Percentiles rank a stretch among this genome's conserved stretches.
phyloP scores from a whole-genome alignment of 2,329 filamentous ascomycete species.

The Colletotrichum noveboracense region DNA sequence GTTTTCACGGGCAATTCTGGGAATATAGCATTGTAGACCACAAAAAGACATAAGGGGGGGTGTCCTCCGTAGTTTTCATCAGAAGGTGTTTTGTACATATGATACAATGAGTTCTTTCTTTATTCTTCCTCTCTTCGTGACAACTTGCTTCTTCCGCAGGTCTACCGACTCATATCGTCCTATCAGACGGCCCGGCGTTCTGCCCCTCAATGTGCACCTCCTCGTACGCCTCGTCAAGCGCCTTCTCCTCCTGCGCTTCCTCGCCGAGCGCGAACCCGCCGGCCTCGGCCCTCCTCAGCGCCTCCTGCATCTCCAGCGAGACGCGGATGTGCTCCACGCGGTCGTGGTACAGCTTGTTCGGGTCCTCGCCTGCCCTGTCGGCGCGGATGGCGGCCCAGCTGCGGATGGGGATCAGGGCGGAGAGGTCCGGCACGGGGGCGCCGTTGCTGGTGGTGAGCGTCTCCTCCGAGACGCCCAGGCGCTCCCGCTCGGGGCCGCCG shows the following conservation, averaged over 20 bases:
- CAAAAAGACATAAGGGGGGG: background rate
- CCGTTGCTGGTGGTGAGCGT: conserved; percentile 31
- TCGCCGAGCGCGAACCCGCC: conserved; percentile 52
- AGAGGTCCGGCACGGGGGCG: conserved; percentile 27
- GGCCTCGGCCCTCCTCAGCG: conserved; percentile 28
- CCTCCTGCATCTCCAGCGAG: no score
- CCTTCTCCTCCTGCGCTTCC: conserved; percentile 33
- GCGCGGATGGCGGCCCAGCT: conserved; percentile 36
- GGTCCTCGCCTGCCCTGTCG: background rate
- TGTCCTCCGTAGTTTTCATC: background rate
- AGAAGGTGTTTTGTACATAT: conserved; percentile 20
- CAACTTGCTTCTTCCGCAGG: background rate
- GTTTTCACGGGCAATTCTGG: background rate
- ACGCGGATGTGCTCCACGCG: background rate
- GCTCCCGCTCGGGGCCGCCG: conserved; percentile 58
- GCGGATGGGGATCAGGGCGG: conserved; percentile 43
- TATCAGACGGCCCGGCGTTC: conserved; percentile 22
- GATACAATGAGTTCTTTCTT: conserved; percentile 1
- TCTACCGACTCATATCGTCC: background rate
- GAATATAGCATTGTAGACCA: conserved; percentile 8
- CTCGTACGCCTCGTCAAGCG: conserved; percentile 42
- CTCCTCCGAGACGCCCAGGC: conserved; percentile 62
- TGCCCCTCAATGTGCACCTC: conserved; percentile 42
- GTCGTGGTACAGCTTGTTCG: background rate
- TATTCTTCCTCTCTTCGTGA: background rate